Evolutionary conservation across 345 rosid genomes (phyloP).

Genomic region (Sisymbrium altissimum): DNA sequence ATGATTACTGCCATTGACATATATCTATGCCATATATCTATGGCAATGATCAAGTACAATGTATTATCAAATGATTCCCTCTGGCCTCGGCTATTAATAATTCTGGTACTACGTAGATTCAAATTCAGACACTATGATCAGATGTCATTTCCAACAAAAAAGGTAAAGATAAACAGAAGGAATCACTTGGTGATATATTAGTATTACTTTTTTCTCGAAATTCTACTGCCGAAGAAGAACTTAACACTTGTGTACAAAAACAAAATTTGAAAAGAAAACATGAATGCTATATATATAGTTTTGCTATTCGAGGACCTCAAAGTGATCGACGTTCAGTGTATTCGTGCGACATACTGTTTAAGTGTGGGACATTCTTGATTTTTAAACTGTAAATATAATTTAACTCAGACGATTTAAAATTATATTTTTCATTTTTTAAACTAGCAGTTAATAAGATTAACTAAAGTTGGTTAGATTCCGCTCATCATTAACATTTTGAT

Average conservation of each 20-base stretch:
- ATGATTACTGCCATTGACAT: neutral
- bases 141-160: constrained; percentile 20
- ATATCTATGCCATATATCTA: neutral
- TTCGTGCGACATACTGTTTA: constrained; percentile 15
- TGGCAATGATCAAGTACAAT: neutral
- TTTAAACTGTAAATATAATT: neutral
- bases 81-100: neutral
- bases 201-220: constrained; percentile 3
- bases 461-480: constrained; percentile 17
- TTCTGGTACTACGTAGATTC: neutral
- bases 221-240: neutral
- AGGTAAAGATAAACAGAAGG: constrained; percentile 18
- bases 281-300: too few relatives aligned
- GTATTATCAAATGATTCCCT: neutral
- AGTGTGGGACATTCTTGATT: constrained; percentile 9
- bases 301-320: constrained; percentile 16
- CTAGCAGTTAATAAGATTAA: neutral
- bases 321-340: constrained; percentile 11
- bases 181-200: constrained; percentile 7
- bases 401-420: neutral
- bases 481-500: constrained; percentile 17
- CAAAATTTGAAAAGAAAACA: neutral
- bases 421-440: neutral
- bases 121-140: constrained; percentile 19
- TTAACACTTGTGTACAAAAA: neutral